Percentiles rank a stretch among this genome's conserved stretches.
Conservation (phyloP, 305 asterid genomes). For the Fraxinus dipetala region DNA sequence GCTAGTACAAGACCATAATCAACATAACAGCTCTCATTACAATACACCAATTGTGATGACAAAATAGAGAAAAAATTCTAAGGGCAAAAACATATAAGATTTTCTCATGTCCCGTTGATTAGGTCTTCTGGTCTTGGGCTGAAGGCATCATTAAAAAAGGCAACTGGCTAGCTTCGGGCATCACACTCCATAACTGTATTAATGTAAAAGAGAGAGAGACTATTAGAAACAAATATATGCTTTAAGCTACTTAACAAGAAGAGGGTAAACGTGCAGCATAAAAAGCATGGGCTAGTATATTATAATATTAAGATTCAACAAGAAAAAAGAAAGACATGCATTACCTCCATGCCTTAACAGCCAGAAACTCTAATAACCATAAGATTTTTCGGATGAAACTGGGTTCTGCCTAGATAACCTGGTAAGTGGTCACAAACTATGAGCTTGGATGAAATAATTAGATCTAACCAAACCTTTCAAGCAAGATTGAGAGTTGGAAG, state of each 20-base stretch:
- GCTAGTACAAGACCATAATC: constrained; percentile 34
- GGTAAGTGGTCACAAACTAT: constrained; percentile 11
- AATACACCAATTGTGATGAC: constrained; percentile 19
- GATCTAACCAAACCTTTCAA: neutral
- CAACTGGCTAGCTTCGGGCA: constrained; percentile 30
- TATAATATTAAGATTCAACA: neutral
- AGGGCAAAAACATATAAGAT: constrained; percentile 20
- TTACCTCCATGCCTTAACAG: constrained; percentile 18
- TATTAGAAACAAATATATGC: constrained; percentile 22
- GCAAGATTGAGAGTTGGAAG: neutral
- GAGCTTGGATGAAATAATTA: constrained; percentile 1
- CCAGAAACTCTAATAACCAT: constrained; percentile 31
- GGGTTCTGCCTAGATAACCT: constrained; percentile 35
- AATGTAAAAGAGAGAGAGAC: constrained; percentile 27
- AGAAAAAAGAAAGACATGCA: neutral
- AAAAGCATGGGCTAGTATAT: constrained; percentile 1
- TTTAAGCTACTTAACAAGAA: constrained; percentile 19
- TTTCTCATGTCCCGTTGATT: constrained; percentile 35
- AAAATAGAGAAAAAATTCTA: constrained; percentile 18
- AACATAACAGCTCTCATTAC: constrained; percentile 29
- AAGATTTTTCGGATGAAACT: constrained; percentile 34
- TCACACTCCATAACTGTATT: constrained; percentile 43
- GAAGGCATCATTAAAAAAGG: constrained; percentile 35
- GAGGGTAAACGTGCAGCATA: constrained; percentile 1
- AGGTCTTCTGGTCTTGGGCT: constrained; percentile 35